These are phyloP conservation scores for Diatrype stigma DNA, from an alignment of 2,329 filamentous ascomycete genomes.

Conservation along the genomic window DNA sequence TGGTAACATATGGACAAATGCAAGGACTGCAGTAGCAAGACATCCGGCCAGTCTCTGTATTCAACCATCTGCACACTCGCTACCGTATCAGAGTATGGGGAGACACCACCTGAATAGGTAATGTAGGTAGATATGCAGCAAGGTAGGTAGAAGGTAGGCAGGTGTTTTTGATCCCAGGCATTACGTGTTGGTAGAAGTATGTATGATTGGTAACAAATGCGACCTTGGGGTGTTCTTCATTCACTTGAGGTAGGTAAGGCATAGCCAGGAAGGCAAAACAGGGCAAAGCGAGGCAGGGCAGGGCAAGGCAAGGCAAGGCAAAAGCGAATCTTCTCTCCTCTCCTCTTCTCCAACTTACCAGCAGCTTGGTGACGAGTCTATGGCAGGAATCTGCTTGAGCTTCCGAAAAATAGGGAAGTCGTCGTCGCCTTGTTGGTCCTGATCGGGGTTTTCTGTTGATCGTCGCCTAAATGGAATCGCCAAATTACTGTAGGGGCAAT, in stretches of 20 bases:
- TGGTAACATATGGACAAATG: not conserved
- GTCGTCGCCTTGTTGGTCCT: not conserved
- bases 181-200: too few species aligned
- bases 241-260: too few species aligned
- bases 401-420: not conserved
- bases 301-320: not conserved
- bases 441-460: not conserved
- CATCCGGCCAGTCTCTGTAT: too few species aligned
- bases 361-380: not conserved
- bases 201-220: too few species aligned
- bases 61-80: too few species aligned
- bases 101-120: not conserved
- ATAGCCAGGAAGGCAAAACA: too few species aligned
- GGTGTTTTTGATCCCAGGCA: too few species aligned
- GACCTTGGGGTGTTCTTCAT: too few species aligned
- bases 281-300: too few species aligned
- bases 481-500: not conserved
- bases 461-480: not conserved
- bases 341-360: not conserved
- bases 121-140: not conserved
- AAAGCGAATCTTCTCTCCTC: not conserved
- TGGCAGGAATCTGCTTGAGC: not conserved
- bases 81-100: too few species aligned
- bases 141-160: not conserved
- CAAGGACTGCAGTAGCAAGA: too few species aligned